A percentile compares a stretch with the other conserved stretches of the same genome.
Conservation (phyloP, 75 land plant species). For the Pinus albicaulis region DNA sequence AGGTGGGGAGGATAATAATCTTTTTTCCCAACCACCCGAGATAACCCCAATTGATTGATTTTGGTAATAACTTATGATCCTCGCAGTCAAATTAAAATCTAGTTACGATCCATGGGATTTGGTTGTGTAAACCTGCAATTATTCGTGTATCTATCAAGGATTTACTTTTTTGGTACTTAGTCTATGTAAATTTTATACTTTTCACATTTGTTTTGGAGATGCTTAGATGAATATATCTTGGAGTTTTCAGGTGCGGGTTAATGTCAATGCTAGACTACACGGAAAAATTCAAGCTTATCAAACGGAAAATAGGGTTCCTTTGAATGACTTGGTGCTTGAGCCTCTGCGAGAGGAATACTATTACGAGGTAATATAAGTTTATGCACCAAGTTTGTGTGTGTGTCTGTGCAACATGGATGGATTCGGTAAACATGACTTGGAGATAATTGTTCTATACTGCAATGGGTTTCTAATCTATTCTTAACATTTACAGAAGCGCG, state of each 20-base stretch:
- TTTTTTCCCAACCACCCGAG: no score
- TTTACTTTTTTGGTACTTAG: not conserved
- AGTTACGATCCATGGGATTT: no score
- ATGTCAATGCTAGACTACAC: conserved; percentile 91
- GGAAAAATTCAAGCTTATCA: conserved; percentile 88
- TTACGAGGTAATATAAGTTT: conserved; percentile 62
- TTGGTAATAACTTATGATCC: no score
- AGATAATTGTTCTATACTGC: not conserved
- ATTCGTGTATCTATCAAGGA: not conserved
- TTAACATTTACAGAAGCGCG: conserved; percentile 60
- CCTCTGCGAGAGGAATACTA: conserved; percentile 90
- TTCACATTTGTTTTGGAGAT: not conserved
- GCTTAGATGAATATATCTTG: not conserved
- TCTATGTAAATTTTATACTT: no score
- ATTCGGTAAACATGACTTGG: not conserved
- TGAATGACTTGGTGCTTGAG: conserved; percentile 81
- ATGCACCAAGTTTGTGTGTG: not conserved
- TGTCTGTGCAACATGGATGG: not conserved
- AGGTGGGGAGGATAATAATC: no score
- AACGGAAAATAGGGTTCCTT: conserved; percentile 74
- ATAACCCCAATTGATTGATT: no score
- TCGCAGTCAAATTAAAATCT: no score
- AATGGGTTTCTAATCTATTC: not conserved
- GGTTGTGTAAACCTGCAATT: no score
- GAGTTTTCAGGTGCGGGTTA: conserved; percentile 79